Evolutionary conservation across 305 asterid genomes (phyloP).

Genomic region (Euphrasia arctica): DNA sequence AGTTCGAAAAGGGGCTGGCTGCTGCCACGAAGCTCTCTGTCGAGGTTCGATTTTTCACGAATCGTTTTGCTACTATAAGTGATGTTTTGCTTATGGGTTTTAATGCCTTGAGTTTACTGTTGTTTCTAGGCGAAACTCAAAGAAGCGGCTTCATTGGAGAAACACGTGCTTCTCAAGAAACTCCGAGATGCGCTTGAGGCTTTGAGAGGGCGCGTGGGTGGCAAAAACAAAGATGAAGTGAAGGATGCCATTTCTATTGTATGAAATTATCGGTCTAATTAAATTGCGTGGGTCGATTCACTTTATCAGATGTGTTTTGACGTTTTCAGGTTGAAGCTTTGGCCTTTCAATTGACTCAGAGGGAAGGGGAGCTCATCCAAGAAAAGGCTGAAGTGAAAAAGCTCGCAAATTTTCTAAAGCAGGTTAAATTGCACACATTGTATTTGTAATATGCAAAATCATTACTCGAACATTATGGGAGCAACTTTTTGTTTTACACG

Average conservation of each 20-base stretch:
- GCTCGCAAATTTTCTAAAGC: slow-evolving; percentile 86
- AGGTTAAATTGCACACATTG: slow-evolving; percentile 44
- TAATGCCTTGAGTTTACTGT: background rate
- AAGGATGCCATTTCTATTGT: slow-evolving; percentile 93
- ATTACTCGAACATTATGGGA: slow-evolving; percentile 1
- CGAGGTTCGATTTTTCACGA: slow-evolving; percentile 41
- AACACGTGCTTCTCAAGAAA: slow-evolving; percentile 89
- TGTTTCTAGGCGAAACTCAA: slow-evolving; percentile 73
- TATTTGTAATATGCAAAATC: background rate
- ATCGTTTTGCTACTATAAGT: background rate
- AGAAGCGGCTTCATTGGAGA: slow-evolving; percentile 91
- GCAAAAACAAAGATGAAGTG: slow-evolving; percentile 86
- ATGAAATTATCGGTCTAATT: slow-evolving; percentile 29
- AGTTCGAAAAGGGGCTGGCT: slow-evolving; percentile 96
- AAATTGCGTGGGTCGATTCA: slow-evolving; percentile 8
- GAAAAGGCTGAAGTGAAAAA: slow-evolving; percentile 95
- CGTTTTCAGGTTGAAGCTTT: slow-evolving; percentile 79
- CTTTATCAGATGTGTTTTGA: slow-evolving; percentile 10
- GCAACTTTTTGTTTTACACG: slow-evolving; percentile 31
- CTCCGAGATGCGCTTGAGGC: slow-evolving; percentile 92
- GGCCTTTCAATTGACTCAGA: slow-evolving; percentile 85
- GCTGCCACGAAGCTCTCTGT: slow-evolving; percentile 92
- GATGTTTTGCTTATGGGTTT: background rate
- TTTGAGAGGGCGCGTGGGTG: slow-evolving; percentile 78
- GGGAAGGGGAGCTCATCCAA: slow-evolving; percentile 94